Base-by-base conservation (phyloP, 805 yeast genomes). In the Torulaspora microellipsoides region DNA sequence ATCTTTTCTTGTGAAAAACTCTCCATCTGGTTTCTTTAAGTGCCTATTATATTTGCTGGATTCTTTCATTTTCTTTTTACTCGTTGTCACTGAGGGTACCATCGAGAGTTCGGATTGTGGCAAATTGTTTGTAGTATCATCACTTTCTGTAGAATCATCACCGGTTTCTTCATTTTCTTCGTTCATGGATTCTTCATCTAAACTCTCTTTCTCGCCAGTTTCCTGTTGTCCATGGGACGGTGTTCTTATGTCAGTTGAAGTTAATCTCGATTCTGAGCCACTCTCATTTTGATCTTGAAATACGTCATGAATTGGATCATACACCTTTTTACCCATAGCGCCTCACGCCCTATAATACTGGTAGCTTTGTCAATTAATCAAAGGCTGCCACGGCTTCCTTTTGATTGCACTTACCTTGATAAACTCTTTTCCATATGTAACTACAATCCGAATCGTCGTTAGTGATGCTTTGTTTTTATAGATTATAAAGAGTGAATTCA, bases 21-120 rank as follows among this genome's bases (percentile, higher is more conserved):
- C 95, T 5, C 98, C 96, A 58, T 91, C 98, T 14, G 80, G 73
- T 59, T 90, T 91, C 65, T 91, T 91, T 54, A 91, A 64, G 62
- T 83, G 89, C 35, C 85, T 53, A 31, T 49, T 46, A 34, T 55
- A 56, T 40, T 53, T 51, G 37, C 59, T 55, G 9, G 58, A 56
- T 33, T 55, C 60, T 36, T 53, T 49, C 43, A 46, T 39, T 37
- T 46, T 55, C 42, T 51, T 46, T 36, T 40, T 54, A 30, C 31
- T 39, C 12, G 47, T 45, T 6, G 47, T 47, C 31, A 48, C 46
- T 3, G 49, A 46, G 13, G 53, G 49, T 8, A 47, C 51, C 29
- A 39, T 38, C 2, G 51, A 46, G n/a, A 43, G 38, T 14, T 34
- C 38, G n/a, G 25, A 34, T 25, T 37, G 35, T 12, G 27, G 25